Base-by-base conservation (phyloP, 2,329 filamentous ascomycete species). In the Colletotrichum sp. region DNA sequence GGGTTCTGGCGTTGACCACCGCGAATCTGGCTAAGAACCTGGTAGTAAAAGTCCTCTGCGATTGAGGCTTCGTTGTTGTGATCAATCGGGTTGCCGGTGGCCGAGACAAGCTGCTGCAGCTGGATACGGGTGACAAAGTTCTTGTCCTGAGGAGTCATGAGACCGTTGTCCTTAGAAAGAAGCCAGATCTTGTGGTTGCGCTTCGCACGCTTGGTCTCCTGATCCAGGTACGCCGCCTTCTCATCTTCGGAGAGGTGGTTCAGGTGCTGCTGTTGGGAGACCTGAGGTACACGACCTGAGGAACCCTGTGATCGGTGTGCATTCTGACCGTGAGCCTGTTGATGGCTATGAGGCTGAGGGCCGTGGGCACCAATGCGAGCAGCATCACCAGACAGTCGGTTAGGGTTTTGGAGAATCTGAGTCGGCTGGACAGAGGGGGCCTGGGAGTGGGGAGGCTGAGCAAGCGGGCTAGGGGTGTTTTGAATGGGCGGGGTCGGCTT, bases 111-210 rank as follows among this genome's bases (percentile, higher is more conserved):
- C 83, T 99, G 97, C 86, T 99, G 97, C 69, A 99, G 90, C 84
- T 99, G 97, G 79, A 99, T 99, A 22, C 97, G 93, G 7, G 97
- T 99, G 79, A 99, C 98, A 86, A 99, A 99, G 84, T 98, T 99
- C 89, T 99, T 99, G 86, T 99, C 97, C 83, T 99, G 96, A 1
- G 97, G 97, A 6, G 97, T 99, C 97, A 99, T 99, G 77, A 99
- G 87, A 29, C 97, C 97, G 82, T 99, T 99, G 81, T 98, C 96
- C 86, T 95, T 96, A 29, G 95, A 98, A 69, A 98, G 88, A 57
- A 98, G 89, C 87, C 96, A 96, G 77, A 99, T 99, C 88, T 99
- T 99, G 87, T 99, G 96, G 82, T 99, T 99, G 57, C 97, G 92
- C 89, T 99, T 99, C 8, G 97, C 96, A 67, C 97, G 93, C 86